phyloP scores from a whole-genome alignment of 2,329 filamentous ascomycete genomes.

The Trichoderma lentiforme region DNA sequence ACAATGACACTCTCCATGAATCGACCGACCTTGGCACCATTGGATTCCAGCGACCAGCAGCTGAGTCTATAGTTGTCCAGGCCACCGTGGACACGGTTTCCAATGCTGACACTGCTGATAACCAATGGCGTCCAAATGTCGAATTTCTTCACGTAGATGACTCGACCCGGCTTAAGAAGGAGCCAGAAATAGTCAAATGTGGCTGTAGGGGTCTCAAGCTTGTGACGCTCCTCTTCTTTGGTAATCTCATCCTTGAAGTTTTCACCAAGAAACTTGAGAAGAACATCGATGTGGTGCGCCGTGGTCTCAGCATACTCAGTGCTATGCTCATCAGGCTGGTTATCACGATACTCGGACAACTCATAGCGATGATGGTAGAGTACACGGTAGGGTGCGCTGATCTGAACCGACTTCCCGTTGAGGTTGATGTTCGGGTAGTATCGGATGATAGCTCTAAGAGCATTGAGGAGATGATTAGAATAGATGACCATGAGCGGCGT shows the following conservation, averaged over 20 bases:
- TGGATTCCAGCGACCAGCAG: conserved; percentile 43
- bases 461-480: conserved; percentile 45
- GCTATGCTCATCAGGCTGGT: conserved; percentile 41
- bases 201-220: conserved; percentile 36
- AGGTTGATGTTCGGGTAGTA: conserved; percentile 46
- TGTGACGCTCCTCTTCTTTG: conserved; percentile 41
- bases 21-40: conserved; percentile 34
- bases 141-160: conserved; percentile 42
- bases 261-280: conserved; percentile 43
- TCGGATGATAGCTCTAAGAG: conserved; percentile 45
- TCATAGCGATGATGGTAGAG: conserved; percentile 46
- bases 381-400: conserved; percentile 46
- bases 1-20: conserved; percentile 38
- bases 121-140: conserved; percentile 42
- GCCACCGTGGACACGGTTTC: conserved; percentile 12
- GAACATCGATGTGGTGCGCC: conserved; percentile 43
- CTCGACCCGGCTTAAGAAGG: conserved; percentile 43
- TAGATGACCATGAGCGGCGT: conserved; percentile 42
- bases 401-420: conserved; percentile 34
- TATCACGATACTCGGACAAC: conserved; percentile 40
- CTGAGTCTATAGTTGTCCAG: conserved; percentile 30
- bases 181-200: conserved; percentile 48
- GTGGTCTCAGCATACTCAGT: conserved; percentile 41
- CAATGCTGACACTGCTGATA: conserved; percentile 34
- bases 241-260: conserved; percentile 36